phyloP scores from a whole-genome alignment of 1,139 yeast genomes.

The Saccharomyces hybrid region DNA sequence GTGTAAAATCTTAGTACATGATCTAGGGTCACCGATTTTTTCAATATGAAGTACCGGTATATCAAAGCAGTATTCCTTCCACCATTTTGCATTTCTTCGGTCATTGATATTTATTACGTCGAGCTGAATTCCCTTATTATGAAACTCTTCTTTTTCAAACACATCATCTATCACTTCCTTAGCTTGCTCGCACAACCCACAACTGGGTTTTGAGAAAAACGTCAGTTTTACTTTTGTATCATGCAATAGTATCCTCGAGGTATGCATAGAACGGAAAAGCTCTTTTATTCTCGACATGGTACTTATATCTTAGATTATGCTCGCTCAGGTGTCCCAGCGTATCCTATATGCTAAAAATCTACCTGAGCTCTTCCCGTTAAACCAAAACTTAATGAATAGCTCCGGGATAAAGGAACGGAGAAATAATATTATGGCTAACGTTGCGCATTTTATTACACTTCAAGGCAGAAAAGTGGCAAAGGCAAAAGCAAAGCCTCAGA shows the following conservation, averaged over 20 bases:
- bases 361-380: not conserved
- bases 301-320: too few relatives aligned
- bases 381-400: not conserved
- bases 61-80: slow-evolving; percentile 77
- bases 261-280: slow-evolving; percentile 1
- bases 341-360: too few relatives aligned
- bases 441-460: not conserved
- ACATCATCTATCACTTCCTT: slow-evolving; percentile 44
- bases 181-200: slow-evolving; percentile 74
- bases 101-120: slow-evolving; percentile 58
- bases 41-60: slow-evolving; percentile 82
- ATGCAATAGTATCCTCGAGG: not conserved
- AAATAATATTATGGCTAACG: not conserved
- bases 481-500: not conserved
- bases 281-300: not conserved
- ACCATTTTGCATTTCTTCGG: slow-evolving; percentile 64
- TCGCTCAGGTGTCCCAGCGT: too few relatives aligned
- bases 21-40: slow-evolving; percentile 36
- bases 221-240: slow-evolving; percentile 36
- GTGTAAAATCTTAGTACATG: slow-evolving; percentile 69
- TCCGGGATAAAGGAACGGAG: not conserved
- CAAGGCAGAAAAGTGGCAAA: not conserved
- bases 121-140: slow-evolving; percentile 33
- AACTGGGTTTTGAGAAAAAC: slow-evolving; percentile 69
- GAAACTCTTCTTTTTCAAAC: slow-evolving; percentile 14